phyloP scores from a whole-genome alignment of 2,329 filamentous ascomycete species.

The Penicillium italicum region DNA sequence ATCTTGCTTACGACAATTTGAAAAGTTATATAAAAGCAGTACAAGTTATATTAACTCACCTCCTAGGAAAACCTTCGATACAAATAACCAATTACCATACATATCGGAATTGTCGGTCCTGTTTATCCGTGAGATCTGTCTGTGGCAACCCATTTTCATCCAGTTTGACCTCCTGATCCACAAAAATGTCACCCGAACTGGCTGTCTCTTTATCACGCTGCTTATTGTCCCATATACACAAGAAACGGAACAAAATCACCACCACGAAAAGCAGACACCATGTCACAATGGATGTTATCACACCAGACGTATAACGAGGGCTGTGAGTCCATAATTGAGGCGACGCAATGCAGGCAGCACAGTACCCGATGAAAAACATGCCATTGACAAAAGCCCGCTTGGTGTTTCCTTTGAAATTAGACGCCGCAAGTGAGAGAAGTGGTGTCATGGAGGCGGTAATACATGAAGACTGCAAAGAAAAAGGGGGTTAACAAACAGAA shows the following conservation, averaged over 20 bases:
- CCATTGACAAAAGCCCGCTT: slow-evolving; percentile 48
- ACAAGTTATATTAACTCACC: not conserved
- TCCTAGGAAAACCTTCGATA: not conserved
- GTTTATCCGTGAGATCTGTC: slow-evolving; percentile 14
- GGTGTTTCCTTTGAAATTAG: slow-evolving; percentile 53
- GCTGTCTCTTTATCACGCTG: slow-evolving; percentile 11
- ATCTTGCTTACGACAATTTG: too few species aligned
- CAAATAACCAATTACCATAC: not conserved
- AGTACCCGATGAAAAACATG: slow-evolving; percentile 52
- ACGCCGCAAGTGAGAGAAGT: slow-evolving; percentile 45
- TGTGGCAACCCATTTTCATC: slow-evolving; percentile 14
- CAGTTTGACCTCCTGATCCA: slow-evolving; percentile 5
- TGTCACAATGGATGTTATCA: slow-evolving; percentile 40
- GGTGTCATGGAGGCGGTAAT: slow-evolving; percentile 45
- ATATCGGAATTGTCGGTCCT: slow-evolving; percentile 14
- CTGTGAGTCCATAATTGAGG: slow-evolving; percentile 49
- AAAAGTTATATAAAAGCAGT: too few species aligned
- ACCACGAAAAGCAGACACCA: slow-evolving; percentile 17
- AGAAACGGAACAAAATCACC: slow-evolving; percentile 13
- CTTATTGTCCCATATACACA: slow-evolving; percentile 15
- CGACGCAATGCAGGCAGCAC: slow-evolving; percentile 45
- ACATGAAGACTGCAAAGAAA: slow-evolving; percentile 36
- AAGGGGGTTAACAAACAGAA: not conserved
- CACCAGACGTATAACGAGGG: slow-evolving; percentile 47
- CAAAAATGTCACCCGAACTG: not conserved